These are phyloP conservation scores for Trichoderma cornu-damae DNA, from an alignment of 2,329 filamentous ascomycete species.

Conservation along the genomic window DNA sequence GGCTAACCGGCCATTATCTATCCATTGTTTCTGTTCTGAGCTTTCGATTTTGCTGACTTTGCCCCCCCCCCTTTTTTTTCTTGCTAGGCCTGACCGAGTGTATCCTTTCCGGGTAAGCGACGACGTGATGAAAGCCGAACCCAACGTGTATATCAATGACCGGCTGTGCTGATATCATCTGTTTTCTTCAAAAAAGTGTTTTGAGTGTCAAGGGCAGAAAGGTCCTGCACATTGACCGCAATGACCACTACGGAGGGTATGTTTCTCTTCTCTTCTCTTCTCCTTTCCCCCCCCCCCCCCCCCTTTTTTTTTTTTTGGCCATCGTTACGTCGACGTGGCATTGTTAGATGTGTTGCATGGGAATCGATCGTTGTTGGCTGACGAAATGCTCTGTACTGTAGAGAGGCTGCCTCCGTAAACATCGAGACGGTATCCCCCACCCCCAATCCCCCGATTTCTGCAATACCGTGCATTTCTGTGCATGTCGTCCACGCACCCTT, in stretches of 20 bases:
- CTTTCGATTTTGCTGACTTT: background rate
- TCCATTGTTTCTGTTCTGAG: background rate
- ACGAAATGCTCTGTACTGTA: constrained; percentile 27
- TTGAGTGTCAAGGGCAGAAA: constrained; percentile 98
- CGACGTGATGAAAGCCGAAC: background rate
- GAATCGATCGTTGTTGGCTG: constrained; percentile 19
- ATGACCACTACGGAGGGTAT: constrained; percentile 97
- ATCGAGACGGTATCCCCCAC: constrained; percentile 69
- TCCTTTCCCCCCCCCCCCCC: background rate
- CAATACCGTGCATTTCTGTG: background rate
- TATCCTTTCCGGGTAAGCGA: constrained; percentile 85
- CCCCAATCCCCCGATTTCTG: constrained; percentile 1
- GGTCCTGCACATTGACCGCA: constrained; percentile 97
- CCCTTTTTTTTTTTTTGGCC: no score
- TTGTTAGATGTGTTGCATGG: background rate
- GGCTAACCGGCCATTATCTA: background rate
- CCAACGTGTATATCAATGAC: constrained; percentile 33
- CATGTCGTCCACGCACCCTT: constrained; percentile 11
- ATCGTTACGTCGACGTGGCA: background rate
- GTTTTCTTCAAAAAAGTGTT: constrained; percentile 54
- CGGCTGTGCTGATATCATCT: constrained; percentile 2
- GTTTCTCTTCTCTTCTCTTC: constrained; percentile 32
- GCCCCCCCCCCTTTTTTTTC: constrained; percentile 2
- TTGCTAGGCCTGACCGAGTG: constrained; percentile 90
- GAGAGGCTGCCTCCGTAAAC: constrained; percentile 94